Base-by-base conservation (phyloP, 2,329 filamentous ascomycete genomes). In the Mycosphaerelloides madeirae region DNA sequence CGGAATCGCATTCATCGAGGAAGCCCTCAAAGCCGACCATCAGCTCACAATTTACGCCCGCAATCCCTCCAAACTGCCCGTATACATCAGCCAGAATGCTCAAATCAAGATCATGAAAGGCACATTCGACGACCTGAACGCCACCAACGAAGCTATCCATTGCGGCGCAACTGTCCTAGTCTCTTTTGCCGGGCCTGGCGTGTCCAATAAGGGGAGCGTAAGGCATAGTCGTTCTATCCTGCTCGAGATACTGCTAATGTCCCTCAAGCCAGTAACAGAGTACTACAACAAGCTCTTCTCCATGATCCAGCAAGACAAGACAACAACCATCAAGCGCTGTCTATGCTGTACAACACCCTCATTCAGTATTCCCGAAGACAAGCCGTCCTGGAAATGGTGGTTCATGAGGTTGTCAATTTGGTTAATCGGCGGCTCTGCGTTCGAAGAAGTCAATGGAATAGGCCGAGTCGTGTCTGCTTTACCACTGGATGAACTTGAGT, bases 31-130 rank as follows among this genome's bases (percentile, higher is more conserved):
- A 31, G 28, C 43, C 28, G 48, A 43, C 35, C 52, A 54, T 14
- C 19, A 41, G 37, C 43, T 57, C 11, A 55, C 53, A 29, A 39
- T 57, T 33, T 53, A 52, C 44, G 49, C 47, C 3, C 53, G 54
- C 19, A 57, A 42, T 29, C 49, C 53, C 5, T 35, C 40, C 8
- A 57, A 57, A 38, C 37, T 55, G 12, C 48, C 54, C 11, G 18
- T 40, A 28, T 16, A 50, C 2, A 22, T 49, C 28, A 18, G 25
- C 7, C n/a, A 38, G 1, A 15, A 49, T 29, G 11, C 31, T 31
- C 38, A 50, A 22, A 44, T 55, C 11, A 20, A 41, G 12, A 48
- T 50, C 15, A 44, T 53, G 31, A 31, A 49, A 47, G 53, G 55
- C 20, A 41, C 36, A 4, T 57, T 55, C 41, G 38, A 41, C 11